phyloP scores from a whole-genome alignment of 2,329 filamentous ascomycete species.

The Monilinia fructicola region DNA sequence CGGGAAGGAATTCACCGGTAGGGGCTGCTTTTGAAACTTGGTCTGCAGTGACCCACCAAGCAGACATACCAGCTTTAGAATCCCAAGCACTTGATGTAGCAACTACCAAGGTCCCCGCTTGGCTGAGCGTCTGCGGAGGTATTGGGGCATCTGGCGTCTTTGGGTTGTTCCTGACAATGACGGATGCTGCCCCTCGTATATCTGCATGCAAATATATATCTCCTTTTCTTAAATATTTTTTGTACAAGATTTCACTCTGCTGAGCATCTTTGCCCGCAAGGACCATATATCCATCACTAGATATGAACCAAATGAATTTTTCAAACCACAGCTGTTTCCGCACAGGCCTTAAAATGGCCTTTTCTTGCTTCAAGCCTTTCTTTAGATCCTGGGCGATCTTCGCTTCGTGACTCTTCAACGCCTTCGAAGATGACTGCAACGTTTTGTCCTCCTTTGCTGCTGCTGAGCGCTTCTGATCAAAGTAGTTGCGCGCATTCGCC shows the following conservation, averaged over 20 bases:
- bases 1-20: slow-evolving; percentile 75
- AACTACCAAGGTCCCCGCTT: slow-evolving; percentile 83
- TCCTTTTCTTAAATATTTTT: slow-evolving; percentile 78
- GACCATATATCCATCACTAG: slow-evolving; percentile 90
- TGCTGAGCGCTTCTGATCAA: slow-evolving; percentile 81
- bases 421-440: slow-evolving; percentile 73
- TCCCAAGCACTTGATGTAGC: slow-evolving; percentile 92
- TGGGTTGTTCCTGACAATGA: slow-evolving; percentile 86
- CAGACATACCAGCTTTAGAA: slow-evolving; percentile 90
- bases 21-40: slow-evolving; percentile 86
- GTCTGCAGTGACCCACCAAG: slow-evolving; percentile 90
- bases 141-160: slow-evolving; percentile 79
- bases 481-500: slow-evolving; percentile 89
- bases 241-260: slow-evolving; percentile 92
- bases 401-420: slow-evolving; percentile 84
- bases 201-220: slow-evolving; percentile 93
- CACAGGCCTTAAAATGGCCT: slow-evolving; percentile 78
- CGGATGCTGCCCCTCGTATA: slow-evolving; percentile 75
- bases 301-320: slow-evolving; percentile 94
- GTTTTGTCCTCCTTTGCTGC: slow-evolving; percentile 88
- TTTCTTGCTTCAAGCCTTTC: slow-evolving; percentile 87
- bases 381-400: slow-evolving; percentile 85
- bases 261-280: slow-evolving; percentile 84
- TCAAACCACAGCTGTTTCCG: slow-evolving; percentile 92
- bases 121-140: slow-evolving; percentile 84